phyloP scores from a whole-genome alignment of 1,284 basidiomycete species.

The Heterobasidion occidentale region DNA sequence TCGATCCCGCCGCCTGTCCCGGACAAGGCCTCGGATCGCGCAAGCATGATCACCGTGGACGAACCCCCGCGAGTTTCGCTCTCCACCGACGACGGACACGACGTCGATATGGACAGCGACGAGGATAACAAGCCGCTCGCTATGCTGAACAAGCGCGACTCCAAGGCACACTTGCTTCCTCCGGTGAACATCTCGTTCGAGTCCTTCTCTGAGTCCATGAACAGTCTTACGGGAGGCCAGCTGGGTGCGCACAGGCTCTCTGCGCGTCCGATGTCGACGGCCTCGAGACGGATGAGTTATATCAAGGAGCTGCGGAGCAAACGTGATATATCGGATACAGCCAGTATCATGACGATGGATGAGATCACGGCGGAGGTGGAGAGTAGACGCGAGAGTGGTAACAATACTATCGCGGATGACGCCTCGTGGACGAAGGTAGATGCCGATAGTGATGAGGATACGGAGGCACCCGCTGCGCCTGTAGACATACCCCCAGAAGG shows the following conservation, averaged over 20 bases:
- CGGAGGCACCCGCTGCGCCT: constrained; percentile 19
- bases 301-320: constrained; percentile 73
- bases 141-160: constrained; percentile 17
- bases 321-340: constrained; percentile 81
- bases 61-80: constrained; percentile 63
- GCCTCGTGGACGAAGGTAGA: constrained; percentile 58
- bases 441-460: constrained; percentile 33
- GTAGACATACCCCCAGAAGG: constrained; percentile 28
- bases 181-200: constrained; percentile 76
- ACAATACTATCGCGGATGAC: constrained; percentile 32
- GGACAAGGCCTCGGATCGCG: constrained; percentile 24
- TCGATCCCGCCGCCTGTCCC: constrained; percentile 29
- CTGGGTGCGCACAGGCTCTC: constrained; percentile 12
- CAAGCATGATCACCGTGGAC: constrained; percentile 18
- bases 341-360: constrained; percentile 91
- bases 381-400: constrained; percentile 50
- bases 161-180: constrained; percentile 60
- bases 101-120: constrained; percentile 45
- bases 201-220: constrained; percentile 73
- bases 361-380: constrained; percentile 98
- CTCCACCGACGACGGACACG: constrained; percentile 60
- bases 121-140: constrained; percentile 28
- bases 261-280: constrained; percentile 29
- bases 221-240: constrained; percentile 34
- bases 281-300: constrained; percentile 70